Evolutionary conservation across 768 basidiomycete genomes (phyloP), one percentile per base, ranked within the genome.

Genomic region (Lactifluus subvellereus): DNA sequence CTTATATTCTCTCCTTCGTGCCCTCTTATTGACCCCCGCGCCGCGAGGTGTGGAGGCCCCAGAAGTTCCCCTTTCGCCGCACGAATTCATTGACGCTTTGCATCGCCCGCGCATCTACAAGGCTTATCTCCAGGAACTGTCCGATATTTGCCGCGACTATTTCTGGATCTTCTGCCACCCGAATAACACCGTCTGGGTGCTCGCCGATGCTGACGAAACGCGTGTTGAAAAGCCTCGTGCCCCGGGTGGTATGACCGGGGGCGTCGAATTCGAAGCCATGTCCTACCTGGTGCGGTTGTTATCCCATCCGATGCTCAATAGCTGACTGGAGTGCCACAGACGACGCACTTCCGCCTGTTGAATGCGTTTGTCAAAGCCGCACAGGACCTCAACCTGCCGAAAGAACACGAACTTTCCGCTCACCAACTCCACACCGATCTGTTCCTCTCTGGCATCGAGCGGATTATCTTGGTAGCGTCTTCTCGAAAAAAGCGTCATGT

Each of bases 111-210:
- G 92, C 53, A 84, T 91, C 53, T 94, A 87, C 78, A 93, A 88
- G 76, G 80, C 83, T 8, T 93, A 91, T 73, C 75, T 95, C 27
- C 83, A 84, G 60, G 93, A 94, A 73, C 76, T 99, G 50, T 87
- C 85, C 6, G 95, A 98, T 69, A 79, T 94, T 4, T 95, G 95
- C 72, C 77, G 94, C 27, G 97, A 99, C 72, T 93, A 92, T 75
- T 93, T 91, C 74, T 95, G 94, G 94, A 88, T 97, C 45, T 96
- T 98, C 76, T 98, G 96, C 72, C 97, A 99, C 71, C 89, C 89
- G 2, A 88, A 87, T 71, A 99, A 98, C 68, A 85, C 86, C 0
- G 86, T 98, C 55, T 98, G 96, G 96, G 79, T 86, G 20, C 76
- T 97, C 20, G 73, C 80, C 8, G 89, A 96, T 68, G 88, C 91